Conservation (phyloP, 2,329 filamentous ascomycete species). For the Fusarium falciforme region DNA sequence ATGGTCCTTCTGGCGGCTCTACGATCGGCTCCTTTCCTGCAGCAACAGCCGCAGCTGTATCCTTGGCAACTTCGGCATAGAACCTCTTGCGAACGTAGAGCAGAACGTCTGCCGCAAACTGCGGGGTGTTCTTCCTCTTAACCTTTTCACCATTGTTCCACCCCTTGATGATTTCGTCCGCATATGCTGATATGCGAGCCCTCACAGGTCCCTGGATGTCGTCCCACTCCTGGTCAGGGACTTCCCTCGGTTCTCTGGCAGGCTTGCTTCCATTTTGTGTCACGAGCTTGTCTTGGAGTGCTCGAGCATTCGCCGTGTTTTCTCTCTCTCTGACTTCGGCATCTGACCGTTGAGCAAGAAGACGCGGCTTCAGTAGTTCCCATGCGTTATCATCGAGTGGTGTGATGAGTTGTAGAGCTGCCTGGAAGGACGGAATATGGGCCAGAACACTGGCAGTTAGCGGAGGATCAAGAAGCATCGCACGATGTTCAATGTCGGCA, state of each 20-base stretch:
- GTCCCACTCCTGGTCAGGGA: constrained; percentile 77
- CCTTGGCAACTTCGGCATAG: constrained; percentile 68
- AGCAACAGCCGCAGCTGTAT: constrained; percentile 59
- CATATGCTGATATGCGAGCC: constrained; percentile 72
- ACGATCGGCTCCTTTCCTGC: constrained; percentile 56
- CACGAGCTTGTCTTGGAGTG: constrained; percentile 49
- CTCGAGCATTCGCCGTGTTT: constrained; percentile 45
- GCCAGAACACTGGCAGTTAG: constrained; percentile 70
- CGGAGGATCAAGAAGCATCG: constrained; percentile 73
- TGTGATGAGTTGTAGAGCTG: constrained; percentile 75
- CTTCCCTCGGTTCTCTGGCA: constrained; percentile 56
- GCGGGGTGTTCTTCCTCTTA: constrained; percentile 70
- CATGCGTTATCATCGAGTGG: constrained; percentile 77
- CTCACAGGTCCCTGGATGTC: constrained; percentile 75
- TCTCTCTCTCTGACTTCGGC: constrained; percentile 70
- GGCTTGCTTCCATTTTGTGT: background rate
- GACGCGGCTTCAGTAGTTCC: constrained; percentile 74
- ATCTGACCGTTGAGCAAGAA: constrained; percentile 73
- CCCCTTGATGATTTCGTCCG: constrained; percentile 75
- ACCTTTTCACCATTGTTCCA: constrained; percentile 75
- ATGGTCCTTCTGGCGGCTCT: constrained; percentile 65
- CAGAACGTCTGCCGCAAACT: constrained; percentile 79
- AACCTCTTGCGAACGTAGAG: constrained; percentile 75
- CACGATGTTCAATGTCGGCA: constrained; percentile 78
- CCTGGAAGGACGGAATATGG: constrained; percentile 80